Evolutionary conservation across 2,329 filamentous ascomycete species (phyloP).

Genomic region (Verticillium alfalfae): DNA sequence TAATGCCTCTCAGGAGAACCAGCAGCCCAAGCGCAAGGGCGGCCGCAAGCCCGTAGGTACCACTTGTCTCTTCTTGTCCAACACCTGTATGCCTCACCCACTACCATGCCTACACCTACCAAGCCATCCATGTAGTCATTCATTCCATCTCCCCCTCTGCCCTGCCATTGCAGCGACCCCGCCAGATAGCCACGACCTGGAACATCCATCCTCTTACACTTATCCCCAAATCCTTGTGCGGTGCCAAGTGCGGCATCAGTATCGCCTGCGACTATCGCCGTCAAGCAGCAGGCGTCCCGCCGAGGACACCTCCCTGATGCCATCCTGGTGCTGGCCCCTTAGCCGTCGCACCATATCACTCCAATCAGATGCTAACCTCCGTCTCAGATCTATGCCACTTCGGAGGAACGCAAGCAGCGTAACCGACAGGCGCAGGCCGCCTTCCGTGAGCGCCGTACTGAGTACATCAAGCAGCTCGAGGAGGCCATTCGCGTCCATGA

Average conservation of each 20-base stretch:
- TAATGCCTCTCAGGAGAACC: conserved; percentile 41
- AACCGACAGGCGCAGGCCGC: conserved; percentile 97
- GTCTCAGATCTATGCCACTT: conserved; percentile 89
- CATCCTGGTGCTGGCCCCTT: background rate
- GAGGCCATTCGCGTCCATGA: conserved; percentile 97
- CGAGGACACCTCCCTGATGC: background rate
- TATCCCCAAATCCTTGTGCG: too few relatives aligned
- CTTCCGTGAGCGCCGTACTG: conserved; percentile 91
- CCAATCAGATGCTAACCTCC: background rate
- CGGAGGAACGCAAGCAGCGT: conserved; percentile 95
- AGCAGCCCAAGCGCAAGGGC: conserved; percentile 89
- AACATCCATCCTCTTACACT: too few relatives aligned
- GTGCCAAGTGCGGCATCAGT: too few relatives aligned
- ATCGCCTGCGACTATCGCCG: background rate
- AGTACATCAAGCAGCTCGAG: conserved; percentile 99
- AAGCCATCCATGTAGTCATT: conserved; percentile 83
- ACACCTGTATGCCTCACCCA: background rate
- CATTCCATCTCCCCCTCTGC: background rate
- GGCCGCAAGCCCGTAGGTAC: conserved; percentile 89
- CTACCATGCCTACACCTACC: conserved; percentile 4
- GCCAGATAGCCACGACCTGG: too few relatives aligned
- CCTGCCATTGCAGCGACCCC: too few relatives aligned
- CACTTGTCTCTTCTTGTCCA: conserved; percentile 5
- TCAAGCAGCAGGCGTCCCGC: background rate
- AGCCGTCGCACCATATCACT: background rate